These are phyloP conservation scores for Neopestalotiopsis sp. DNA, from an alignment of 2,329 filamentous ascomycete species.

Conservation along the genomic window DNA sequence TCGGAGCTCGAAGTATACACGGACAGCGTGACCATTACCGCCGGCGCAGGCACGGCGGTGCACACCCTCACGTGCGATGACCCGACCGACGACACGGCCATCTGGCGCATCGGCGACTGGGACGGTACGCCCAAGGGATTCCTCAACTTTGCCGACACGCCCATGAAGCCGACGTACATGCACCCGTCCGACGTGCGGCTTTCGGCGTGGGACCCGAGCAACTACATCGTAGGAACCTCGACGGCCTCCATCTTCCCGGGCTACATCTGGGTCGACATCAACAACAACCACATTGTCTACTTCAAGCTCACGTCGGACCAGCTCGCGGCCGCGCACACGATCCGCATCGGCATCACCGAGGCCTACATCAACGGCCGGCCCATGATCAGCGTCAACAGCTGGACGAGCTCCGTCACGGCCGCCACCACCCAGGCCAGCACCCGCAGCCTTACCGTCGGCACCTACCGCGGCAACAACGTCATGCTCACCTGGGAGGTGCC, in stretches of 20 bases:
- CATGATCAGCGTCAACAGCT: slow-evolving; percentile 37
- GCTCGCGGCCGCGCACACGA: slow-evolving; percentile 31
- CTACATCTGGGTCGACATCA: slow-evolving; percentile 48
- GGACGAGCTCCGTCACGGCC: slow-evolving; percentile 31
- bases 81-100: slow-evolving; percentile 36
- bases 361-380: slow-evolving; percentile 38
- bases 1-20: slow-evolving; percentile 39
- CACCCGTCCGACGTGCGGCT: slow-evolving; percentile 42
- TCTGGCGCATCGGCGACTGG: slow-evolving; percentile 44
- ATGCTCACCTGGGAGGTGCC: slow-evolving; percentile 36
- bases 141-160: slow-evolving; percentile 41
- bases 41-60: slow-evolving; percentile 34
- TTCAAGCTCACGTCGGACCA: slow-evolving; percentile 40
- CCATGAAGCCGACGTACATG: slow-evolving; percentile 49
- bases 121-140: slow-evolving; percentile 42
- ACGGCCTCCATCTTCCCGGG: slow-evolving; percentile 42
- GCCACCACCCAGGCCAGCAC: slow-evolving; percentile 37
- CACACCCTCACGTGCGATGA: slow-evolving; percentile 37
- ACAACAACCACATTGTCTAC: slow-evolving; percentile 47
- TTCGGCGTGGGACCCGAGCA: slow-evolving; percentile 36
- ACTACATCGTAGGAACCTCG: slow-evolving; percentile 42
- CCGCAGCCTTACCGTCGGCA: slow-evolving; percentile 39
- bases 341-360: slow-evolving; percentile 39
- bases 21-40: slow-evolving; percentile 32
- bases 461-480: slow-evolving; percentile 38